phyloP scores from a whole-genome alignment of 805 yeast species.

The Grigorovia jiainica region DNA sequence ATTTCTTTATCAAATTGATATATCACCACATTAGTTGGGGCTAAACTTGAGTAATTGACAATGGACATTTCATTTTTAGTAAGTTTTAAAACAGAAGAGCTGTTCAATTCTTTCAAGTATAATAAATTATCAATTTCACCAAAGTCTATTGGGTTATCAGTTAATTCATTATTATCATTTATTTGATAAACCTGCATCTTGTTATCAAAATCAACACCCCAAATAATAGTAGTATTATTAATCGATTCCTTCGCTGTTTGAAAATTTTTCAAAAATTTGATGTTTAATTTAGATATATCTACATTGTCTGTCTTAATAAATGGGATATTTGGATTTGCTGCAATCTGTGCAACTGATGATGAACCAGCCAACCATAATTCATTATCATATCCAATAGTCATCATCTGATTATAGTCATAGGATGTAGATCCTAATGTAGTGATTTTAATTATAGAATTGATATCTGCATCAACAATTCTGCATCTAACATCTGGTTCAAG shows the following conservation, averaged over 20 bases:
- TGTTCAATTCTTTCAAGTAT: background rate
- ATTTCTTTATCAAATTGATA: no score
- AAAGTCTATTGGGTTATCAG: background rate
- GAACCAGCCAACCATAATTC: constrained; percentile 3
- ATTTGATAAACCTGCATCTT: background rate
- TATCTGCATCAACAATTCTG: no score
- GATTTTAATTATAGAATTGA: background rate
- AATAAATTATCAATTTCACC: background rate
- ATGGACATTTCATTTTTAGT: background rate
- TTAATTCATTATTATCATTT: background rate
- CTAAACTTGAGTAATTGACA: no score
- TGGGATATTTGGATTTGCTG: background rate
- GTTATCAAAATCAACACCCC: background rate
- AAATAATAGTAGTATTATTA: background rate
- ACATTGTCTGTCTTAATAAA: background rate
- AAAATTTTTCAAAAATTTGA: background rate
- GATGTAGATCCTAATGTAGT: background rate
- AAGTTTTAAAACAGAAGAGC: background rate
- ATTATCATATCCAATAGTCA: background rate
- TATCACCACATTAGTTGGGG: no score
- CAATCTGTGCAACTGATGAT: constrained; percentile 2
- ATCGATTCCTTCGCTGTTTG: background rate
- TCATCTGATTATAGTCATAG: background rate
- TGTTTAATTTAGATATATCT: background rate
- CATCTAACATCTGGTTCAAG: background rate